Base-by-base conservation (phyloP, 768 basidiomycete genomes). In the Rhodosporidiobolus odoratus region DNA sequence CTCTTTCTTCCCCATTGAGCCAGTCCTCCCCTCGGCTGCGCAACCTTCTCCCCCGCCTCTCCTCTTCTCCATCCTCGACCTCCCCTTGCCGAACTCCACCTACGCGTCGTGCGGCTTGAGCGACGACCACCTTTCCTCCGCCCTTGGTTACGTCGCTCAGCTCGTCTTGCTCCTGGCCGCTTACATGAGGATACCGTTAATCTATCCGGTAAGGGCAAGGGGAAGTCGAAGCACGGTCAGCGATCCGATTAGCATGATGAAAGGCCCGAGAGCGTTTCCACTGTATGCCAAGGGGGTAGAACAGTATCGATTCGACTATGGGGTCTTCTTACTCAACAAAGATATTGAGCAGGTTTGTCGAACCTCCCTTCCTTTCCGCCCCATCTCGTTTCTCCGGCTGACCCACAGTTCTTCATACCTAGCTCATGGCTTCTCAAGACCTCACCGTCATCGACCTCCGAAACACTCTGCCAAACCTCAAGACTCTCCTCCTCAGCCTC, bases 231-330 rank as follows among this genome's bases (percentile, higher is more conserved):
- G 92, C 80, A 79, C 93, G 70, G 91, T 98, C 71, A 86, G 87
- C 77, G 96, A 99, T 81, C 88, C 88, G 19, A 94, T 97, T 59
- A 93, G 91, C 58, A 87, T 89, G 21, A 96, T 98, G 89, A 88
- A 92, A 67, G 96, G 96, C 4, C 93, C 93, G 15, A 83, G 95
- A 79, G 89, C 92, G 92, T 99, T 98, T 79, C 96, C 96, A 25
- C 81, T 99, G 38, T 99, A 92, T 79, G 88, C 91, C 2, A 90
- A 86, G 81, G 93, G 94, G 8, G 94, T 97, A 67, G 96, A 98
- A 78, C 89, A 89, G 52, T 98, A 97, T 80, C 85, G 96, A 34
- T 99, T 95, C 77, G 95, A 98, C 79, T 99, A 98, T 81, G 96
- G 88, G 6, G 95, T 98, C 7, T 98, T 93, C 79, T 81, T 99